These are phyloP conservation scores for Tricholoma furcatifolium DNA, from an alignment of 768 basidiomycete genomes.

Conservation along the genomic window DNA sequence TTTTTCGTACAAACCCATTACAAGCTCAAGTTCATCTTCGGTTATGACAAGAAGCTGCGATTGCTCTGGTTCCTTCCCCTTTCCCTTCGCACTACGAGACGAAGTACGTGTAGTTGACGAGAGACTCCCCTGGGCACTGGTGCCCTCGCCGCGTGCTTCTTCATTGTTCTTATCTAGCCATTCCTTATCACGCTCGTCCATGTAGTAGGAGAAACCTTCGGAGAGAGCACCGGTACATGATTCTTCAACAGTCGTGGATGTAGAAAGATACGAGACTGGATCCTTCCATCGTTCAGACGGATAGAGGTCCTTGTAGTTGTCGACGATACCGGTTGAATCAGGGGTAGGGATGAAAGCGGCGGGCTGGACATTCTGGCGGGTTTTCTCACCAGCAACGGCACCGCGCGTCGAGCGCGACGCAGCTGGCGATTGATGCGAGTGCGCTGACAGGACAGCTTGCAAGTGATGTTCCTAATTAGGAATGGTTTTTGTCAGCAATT, in stretches of 20 bases:
- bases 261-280: conserved; percentile 73
- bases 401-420: conserved; percentile 28
- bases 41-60: conserved; percentile 63
- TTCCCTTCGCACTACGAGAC: conserved; percentile 70
- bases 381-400: conserved; percentile 31
- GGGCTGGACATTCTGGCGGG: conserved; percentile 32
- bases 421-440: conserved; percentile 33
- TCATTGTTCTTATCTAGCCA: conserved; percentile 95
- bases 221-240: conserved; percentile 55
- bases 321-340: conserved; percentile 78
- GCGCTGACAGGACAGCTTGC: conserved; percentile 47
- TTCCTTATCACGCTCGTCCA: conserved; percentile 95
- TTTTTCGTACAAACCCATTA: conserved; percentile 94
- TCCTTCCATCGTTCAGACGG: conserved; percentile 70
- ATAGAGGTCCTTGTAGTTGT: conserved; percentile 79
- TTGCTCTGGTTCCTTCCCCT: conserved; percentile 80
- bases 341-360: conserved; percentile 90
- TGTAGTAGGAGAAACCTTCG: conserved; percentile 82
- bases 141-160: conserved; percentile 81
- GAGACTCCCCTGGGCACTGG: conserved; percentile 71
- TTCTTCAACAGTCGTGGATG: conserved; percentile 87
- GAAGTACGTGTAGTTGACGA: conserved; percentile 58
- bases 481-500: conserved; percentile 40
- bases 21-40: conserved; percentile 92
- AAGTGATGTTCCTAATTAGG: conserved; percentile 51